phyloP scores from a whole-genome alignment of 2,329 filamentous ascomycete species.

The Nothophaeocryptopus gaeumannii region DNA sequence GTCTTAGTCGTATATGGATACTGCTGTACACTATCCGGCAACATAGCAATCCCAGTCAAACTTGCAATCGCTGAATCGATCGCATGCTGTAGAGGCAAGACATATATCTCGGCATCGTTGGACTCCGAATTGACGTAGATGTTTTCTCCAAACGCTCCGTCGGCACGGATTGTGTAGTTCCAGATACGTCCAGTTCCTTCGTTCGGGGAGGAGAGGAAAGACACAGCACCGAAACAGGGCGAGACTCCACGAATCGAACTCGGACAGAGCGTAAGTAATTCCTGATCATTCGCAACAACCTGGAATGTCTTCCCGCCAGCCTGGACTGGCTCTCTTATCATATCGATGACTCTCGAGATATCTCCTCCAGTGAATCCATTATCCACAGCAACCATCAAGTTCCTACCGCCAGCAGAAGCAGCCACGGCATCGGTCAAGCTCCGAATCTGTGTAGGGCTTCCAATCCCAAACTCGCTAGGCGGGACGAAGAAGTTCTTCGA shows the following conservation, averaged over 20 bases:
- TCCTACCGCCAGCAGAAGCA: slow-evolving; percentile 56
- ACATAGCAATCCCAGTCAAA: slow-evolving; percentile 44
- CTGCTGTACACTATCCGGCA: slow-evolving; percentile 51
- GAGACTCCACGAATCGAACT: slow-evolving; percentile 60
- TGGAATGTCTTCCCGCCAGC: slow-evolving; percentile 56
- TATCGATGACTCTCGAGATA: slow-evolving; percentile 68
- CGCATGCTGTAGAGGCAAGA: slow-evolving; percentile 74
- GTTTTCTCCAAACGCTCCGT: slow-evolving; percentile 64
- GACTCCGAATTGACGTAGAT: slow-evolving; percentile 62
- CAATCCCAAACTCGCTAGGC: slow-evolving; percentile 72
- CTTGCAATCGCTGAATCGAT: slow-evolving; percentile 70
- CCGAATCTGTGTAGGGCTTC: slow-evolving; percentile 58
- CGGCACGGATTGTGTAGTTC: slow-evolving; percentile 83
- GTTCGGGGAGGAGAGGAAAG: slow-evolving; percentile 71
- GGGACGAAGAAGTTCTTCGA: slow-evolving; percentile 81
- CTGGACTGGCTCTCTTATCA: slow-evolving; percentile 58
- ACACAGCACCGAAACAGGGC: slow-evolving; percentile 68
- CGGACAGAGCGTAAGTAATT: slow-evolving; percentile 62
- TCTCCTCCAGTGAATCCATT: slow-evolving; percentile 65
- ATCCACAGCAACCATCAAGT: slow-evolving; percentile 76
- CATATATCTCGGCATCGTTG: slow-evolving; percentile 75
- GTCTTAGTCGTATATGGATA: slow-evolving; percentile 75
- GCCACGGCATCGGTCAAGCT: slow-evolving; percentile 63
- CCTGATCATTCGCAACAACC: slow-evolving; percentile 54
- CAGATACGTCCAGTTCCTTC: slow-evolving; percentile 67